Evolutionary conservation across 1,284 basidiomycete species (phyloP), one percentile per base, ranked within the genome.

Genomic region (Sporisorium scitamineum): DNA sequence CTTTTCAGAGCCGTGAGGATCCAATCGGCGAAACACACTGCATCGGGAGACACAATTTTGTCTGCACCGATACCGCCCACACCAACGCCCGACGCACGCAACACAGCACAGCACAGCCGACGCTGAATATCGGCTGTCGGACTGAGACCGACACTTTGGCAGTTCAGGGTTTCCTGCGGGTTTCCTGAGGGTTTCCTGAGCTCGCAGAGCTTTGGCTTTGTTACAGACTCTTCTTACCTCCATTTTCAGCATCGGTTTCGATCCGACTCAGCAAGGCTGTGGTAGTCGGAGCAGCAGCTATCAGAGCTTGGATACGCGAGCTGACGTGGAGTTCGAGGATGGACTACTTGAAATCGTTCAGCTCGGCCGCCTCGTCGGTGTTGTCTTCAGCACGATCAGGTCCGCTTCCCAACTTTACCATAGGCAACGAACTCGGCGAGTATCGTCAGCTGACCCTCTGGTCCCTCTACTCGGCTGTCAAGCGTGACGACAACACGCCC

Each of bases 391-490:
- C 61, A 51, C 68, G 61, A 94, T 95, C 93, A 11, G 94, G 95
- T 14, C 89, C 97, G 18, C 92, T 92, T 67, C 88, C 96, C 41
- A 94, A 94, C 2, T 98, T 96, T 83, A 90, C 91, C 5, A 89
- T 98, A 22, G 95, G 95, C 26, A 87, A 90, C 37, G 92, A 92
- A 74, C 90, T 94, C 53, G 82, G 88, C 10, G 89, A 90, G 24
- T 89, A 90, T 63, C 92, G 94, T 60, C 86, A 87, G 22, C 87
- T 87, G 16, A 90, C 90, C 0, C 90, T 96, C 39, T 98, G 94
- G 91, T 91, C 89, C 29, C 88, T 97, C 9, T 92, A 95, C 79
- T 93, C 95, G 73, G 96, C 90, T 26, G 92, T 90, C 32, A 97
- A 94, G 54, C 66, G 78, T 31, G 96, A 99, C 81, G 96, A 99